Base-by-base conservation (phyloP, 768 basidiomycete species). In the Tephrocybe sp. region DNA sequence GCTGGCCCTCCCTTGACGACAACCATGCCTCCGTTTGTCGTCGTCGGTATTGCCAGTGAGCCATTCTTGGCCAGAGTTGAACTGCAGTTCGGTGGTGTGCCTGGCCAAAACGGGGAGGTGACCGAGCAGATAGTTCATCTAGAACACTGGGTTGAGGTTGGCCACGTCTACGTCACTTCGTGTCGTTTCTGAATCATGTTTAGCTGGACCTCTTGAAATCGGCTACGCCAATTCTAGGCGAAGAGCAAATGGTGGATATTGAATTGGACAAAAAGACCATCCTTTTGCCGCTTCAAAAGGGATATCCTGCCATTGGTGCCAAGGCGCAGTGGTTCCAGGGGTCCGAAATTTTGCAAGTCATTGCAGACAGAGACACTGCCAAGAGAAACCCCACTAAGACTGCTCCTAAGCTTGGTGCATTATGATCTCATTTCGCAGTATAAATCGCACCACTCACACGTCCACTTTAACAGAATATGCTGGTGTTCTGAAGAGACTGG, bases 61-160 rank as follows among this genome's bases (percentile, higher is more conserved):
- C 72, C 78, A 5, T 81, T 82, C 44, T 64, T 80, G 11, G 78
- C 78, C 12, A 73, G 63, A 43, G 62, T 81, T 11, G 75, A 77
- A 43, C 56, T 81, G 24, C 55, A 65, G n/a, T 80, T 81, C 60
- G 70, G 68, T 21, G 68, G 69, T 4, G 58, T 69, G n/a, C 58
- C 58, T 28, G 46, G 46, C 38, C 45, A 47, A n/a, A 42, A 55
- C 20, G 62, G 63, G 39, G 51, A 44, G 40, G 56, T 37, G 17
- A 30, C 52, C 39, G 61, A 57, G 20, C 79, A 79, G 54, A 69
- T 54, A 12, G 62, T 76, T 15, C 53, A 70, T 24, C 58, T 80
- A 15, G 76, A 81, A 30, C 80, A 82, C 55, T 82, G 80, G 80
- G 76, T 82, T 25, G 78, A 79, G 60, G 80, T 80, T 39, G 23